phyloP scores from a whole-genome alignment of 108 stramenopile genomes.

The Pseudonitzschia pungens region DNA sequence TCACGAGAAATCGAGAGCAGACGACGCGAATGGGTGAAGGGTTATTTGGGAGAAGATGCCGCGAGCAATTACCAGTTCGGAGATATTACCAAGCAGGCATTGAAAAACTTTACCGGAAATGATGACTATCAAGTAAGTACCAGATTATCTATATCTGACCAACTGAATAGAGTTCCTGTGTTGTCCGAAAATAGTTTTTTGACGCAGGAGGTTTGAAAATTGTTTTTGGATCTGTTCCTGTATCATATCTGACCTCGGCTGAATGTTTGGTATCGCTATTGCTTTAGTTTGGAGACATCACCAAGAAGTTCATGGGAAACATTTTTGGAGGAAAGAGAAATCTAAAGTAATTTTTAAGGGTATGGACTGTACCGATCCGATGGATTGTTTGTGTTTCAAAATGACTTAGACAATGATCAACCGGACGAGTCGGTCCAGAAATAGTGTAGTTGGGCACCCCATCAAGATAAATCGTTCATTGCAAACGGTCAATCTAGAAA shows the following conservation, averaged over 20 bases:
- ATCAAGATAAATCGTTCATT: too few relatives aligned
- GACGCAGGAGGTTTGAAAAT: background rate
- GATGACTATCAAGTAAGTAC: constrained; percentile 45
- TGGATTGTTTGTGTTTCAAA: background rate
- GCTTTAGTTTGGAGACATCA: constrained; percentile 63
- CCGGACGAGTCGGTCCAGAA: too few relatives aligned
- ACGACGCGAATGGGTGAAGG: constrained; percentile 61
- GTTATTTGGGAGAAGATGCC: constrained; percentile 71
- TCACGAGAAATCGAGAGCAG: constrained; percentile 53
- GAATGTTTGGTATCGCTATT: background rate
- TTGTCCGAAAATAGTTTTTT: background rate
- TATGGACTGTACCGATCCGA: too few relatives aligned
- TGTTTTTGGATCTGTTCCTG: background rate
- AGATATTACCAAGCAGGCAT: constrained; percentile 64
- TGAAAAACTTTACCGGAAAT: constrained; percentile 70
- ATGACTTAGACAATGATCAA: background rate
- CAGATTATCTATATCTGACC: background rate
- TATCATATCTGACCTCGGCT: background rate
- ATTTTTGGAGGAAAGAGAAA: constrained; percentile 45
- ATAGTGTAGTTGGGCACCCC: too few relatives aligned
- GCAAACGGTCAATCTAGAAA: too few relatives aligned
- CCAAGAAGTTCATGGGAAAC: constrained; percentile 70
- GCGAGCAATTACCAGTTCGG: constrained; percentile 66
- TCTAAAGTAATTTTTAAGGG: background rate
- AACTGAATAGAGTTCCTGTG: background rate